These are phyloP conservation scores for Aspergillus awamori DNA, from an alignment of 2,329 filamentous ascomycete species.

Conservation along the genomic window DNA sequence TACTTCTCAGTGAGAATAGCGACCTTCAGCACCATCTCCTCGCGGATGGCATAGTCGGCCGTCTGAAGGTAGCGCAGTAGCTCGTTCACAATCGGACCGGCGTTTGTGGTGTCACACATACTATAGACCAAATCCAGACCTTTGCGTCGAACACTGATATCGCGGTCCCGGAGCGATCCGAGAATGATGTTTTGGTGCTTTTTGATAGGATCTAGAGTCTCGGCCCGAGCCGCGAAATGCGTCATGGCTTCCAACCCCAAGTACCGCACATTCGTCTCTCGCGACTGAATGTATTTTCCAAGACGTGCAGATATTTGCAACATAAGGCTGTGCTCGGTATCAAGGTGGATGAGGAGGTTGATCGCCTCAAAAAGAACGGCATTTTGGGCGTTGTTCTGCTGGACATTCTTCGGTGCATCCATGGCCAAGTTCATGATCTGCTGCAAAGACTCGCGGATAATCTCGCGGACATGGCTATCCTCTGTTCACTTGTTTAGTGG, in stretches of 20 bases:
- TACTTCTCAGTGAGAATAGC: constrained; percentile 98
- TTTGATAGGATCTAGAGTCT: constrained; percentile 96
- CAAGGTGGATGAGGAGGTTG: constrained; percentile 95
- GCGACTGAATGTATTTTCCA: constrained; percentile 93
- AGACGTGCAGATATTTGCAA: constrained; percentile 89
- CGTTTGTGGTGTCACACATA: constrained; percentile 98
- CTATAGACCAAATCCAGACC: constrained; percentile 96
- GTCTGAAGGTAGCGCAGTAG: constrained; percentile 92
- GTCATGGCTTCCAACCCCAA: constrained; percentile 97
- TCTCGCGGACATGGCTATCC: constrained; percentile 84
- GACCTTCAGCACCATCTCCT: constrained; percentile 99
- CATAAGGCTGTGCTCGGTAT: constrained; percentile 93
- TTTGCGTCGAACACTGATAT: constrained; percentile 96
- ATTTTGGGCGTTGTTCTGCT: constrained; percentile 99
- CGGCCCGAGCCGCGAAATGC: constrained; percentile 88
- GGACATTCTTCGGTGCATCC: constrained; percentile 96
- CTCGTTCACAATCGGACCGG: constrained; percentile 88
- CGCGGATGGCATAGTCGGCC: constrained; percentile 94
- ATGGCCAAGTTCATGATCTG: constrained; percentile 88
- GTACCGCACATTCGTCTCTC: constrained; percentile 96
- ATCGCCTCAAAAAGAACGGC: constrained; percentile 98
- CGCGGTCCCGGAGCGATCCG: constrained; percentile 87
- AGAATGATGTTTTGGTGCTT: constrained; percentile 97
- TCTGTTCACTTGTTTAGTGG: constrained; percentile 55
- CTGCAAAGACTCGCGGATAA: constrained; percentile 89